These are phyloP conservation scores for Choiromyces venosus DNA, from an alignment of 495 filamentous ascomycete genomes.

Conservation along the genomic window DNA sequence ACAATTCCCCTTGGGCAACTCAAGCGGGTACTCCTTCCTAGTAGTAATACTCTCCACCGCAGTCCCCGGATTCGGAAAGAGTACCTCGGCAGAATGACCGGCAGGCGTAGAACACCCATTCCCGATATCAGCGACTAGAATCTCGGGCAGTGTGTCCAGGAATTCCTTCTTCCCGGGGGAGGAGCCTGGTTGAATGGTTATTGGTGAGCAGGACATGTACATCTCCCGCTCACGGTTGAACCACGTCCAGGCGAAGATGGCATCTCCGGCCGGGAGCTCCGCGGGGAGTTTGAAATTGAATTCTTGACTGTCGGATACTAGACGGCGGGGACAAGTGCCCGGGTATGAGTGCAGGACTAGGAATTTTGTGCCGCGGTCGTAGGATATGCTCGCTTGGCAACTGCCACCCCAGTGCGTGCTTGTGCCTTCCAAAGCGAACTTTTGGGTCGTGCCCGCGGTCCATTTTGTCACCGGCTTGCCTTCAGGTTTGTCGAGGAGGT, in stretches of 20 bases:
- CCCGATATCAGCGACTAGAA: not conserved
- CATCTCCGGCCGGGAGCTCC: slow-evolving; percentile 52
- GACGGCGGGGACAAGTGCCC: slow-evolving; percentile 42
- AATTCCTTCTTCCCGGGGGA: not conserved
- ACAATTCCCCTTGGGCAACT: not conserved
- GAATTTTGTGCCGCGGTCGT: slow-evolving; percentile 40
- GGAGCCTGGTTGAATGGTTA: slow-evolving; percentile 47
- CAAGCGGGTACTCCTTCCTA: not conserved
- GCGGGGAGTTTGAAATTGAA: slow-evolving; percentile 60
- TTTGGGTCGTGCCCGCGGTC: slow-evolving; percentile 51
- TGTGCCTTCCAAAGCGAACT: slow-evolving; percentile 43
- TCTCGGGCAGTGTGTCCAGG: not conserved
- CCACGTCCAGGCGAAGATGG: slow-evolving; percentile 55
- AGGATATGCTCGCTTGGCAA: slow-evolving; percentile 45
- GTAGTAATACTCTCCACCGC: not conserved
- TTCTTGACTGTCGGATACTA: slow-evolving; percentile 37
- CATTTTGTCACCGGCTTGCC: slow-evolving; percentile 49
- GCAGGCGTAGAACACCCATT: not conserved
- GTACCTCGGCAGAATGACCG: not conserved
- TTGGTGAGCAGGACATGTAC: slow-evolving; percentile 59
- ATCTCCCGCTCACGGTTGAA: slow-evolving; percentile 62
- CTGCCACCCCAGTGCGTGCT: slow-evolving; percentile 41
- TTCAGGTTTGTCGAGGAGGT: slow-evolving; percentile 14
- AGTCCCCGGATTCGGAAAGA: not conserved
- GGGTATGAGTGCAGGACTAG: slow-evolving; percentile 43